These are phyloP conservation scores for Epichloe coenophiala DNA, from an alignment of 2,329 filamentous ascomycete genomes.

Conservation along the genomic window DNA sequence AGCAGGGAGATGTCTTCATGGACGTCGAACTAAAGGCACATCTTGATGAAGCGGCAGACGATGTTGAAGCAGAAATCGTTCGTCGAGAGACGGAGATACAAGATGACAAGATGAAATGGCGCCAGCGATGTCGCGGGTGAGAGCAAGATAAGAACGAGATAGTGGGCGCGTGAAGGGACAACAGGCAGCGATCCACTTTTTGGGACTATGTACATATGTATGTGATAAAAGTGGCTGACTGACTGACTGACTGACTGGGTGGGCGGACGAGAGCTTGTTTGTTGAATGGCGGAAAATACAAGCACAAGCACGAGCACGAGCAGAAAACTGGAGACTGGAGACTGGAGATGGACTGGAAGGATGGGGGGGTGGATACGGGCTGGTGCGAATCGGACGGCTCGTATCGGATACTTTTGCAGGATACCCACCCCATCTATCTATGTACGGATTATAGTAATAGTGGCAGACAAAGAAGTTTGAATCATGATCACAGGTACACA, in stretches of 20 bases:
- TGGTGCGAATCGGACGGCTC: not conserved
- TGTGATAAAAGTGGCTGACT: no score
- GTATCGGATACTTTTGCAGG: no score
- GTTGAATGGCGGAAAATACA: not conserved
- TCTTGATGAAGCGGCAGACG: not conserved
- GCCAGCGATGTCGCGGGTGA: not conserved
- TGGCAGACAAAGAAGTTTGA: not conserved
- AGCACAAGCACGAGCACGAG: not conserved
- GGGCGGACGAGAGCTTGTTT: not conserved
- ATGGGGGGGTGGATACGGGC: not conserved
- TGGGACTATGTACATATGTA: not conserved
- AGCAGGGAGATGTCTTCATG: not conserved
- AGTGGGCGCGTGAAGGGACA: not conserved
- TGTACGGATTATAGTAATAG: no score
- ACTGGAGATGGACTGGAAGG: not conserved
- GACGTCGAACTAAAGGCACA: not conserved
- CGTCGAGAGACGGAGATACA: not conserved
- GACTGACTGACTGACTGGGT: no score
- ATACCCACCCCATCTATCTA: no score
- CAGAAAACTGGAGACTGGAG: not conserved
- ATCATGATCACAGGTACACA: not conserved
- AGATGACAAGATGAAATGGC: not conserved
- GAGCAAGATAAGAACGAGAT: conserved; percentile 1
- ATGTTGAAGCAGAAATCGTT: not conserved
- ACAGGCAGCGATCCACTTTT: not conserved